A percentile compares a stretch with the other conserved stretches of the same genome.
Conservation (phyloP, 768 basidiomycete genomes). For the Boletus reticuloceps region DNA sequence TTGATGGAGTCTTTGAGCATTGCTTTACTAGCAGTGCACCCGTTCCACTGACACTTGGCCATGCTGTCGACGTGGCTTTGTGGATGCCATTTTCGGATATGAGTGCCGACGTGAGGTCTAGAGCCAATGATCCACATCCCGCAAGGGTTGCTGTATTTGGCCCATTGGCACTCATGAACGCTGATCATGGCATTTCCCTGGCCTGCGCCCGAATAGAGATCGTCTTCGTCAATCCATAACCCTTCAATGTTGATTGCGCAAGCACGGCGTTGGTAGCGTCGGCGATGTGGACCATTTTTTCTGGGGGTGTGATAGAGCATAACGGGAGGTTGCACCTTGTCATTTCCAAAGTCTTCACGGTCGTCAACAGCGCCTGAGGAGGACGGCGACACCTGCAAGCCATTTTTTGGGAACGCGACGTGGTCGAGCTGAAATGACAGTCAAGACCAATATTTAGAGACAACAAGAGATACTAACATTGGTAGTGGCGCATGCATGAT, state of each 20-base stretch:
- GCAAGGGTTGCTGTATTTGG: not conserved
- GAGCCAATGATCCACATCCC: constrained; percentile 10
- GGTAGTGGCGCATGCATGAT: not conserved
- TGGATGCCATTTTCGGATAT: constrained; percentile 7
- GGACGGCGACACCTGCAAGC: not conserved
- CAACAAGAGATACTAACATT: not conserved
- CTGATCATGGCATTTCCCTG: not conserved
- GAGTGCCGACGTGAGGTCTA: not conserved
- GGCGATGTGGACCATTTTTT: not conserved
- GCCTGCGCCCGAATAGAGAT: not conserved
- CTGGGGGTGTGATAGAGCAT: not conserved
- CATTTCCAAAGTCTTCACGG: not conserved
- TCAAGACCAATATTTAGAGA: too few relatives aligned
- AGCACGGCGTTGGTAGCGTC: not conserved
- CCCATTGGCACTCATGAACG: constrained; percentile 11
- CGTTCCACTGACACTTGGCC: constrained; percentile 3
- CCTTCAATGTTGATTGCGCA: constrained; percentile 1
- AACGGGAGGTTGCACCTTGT: not conserved
- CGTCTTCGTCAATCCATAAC: constrained; percentile 5
- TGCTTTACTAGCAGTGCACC: not conserved
- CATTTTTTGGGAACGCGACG: not conserved
- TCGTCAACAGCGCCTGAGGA: too few relatives aligned
- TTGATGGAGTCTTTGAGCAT: constrained; percentile 4
- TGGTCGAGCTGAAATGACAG: not conserved
- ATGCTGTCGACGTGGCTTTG: not conserved